Evolutionary conservation across 441 rosid genomes (phyloP).

Genomic region (Euphorbia neoarborescens): DNA sequence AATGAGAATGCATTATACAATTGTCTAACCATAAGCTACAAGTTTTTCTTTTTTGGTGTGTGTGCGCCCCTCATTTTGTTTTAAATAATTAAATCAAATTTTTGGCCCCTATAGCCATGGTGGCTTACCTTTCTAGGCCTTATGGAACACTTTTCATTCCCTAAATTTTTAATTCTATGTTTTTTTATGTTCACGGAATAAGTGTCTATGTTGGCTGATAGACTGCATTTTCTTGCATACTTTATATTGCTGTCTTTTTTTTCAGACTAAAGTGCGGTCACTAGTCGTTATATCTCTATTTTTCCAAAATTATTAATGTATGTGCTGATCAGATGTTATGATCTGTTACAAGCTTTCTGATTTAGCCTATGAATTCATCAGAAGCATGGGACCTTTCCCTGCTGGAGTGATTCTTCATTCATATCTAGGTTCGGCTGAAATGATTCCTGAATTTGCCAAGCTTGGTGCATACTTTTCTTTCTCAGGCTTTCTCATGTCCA

Average conservation of each 20-base stretch:
- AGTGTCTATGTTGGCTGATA: not conserved
- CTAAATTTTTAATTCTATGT: not conserved
- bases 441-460: constrained; percentile 73
- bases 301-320: not conserved
- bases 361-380: constrained; percentile 19
- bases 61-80: not conserved
- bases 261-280: too few species aligned
- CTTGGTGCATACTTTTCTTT: constrained; percentile 86
- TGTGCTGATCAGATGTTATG: constrained; percentile 2
- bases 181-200: not conserved
- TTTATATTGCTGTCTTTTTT: not conserved
- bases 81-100: not conserved
- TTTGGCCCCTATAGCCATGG: not conserved
- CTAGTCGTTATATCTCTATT: not conserved
- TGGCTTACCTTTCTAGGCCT: not conserved
- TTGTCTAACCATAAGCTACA: not conserved
- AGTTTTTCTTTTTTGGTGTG: not conserved
- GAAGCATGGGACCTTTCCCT: constrained; percentile 75
- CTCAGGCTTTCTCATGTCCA: constrained; percentile 72
- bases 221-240: not conserved
- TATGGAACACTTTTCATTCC: not conserved
- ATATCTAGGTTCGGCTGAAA: constrained; percentile 73
- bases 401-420: constrained; percentile 83
- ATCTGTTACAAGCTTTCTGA: constrained; percentile 12
- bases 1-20: not conserved